These are phyloP conservation scores for Zanthoxylum bungeanum DNA, from an alignment of 345 rosid genomes.

Conservation along the genomic window DNA sequence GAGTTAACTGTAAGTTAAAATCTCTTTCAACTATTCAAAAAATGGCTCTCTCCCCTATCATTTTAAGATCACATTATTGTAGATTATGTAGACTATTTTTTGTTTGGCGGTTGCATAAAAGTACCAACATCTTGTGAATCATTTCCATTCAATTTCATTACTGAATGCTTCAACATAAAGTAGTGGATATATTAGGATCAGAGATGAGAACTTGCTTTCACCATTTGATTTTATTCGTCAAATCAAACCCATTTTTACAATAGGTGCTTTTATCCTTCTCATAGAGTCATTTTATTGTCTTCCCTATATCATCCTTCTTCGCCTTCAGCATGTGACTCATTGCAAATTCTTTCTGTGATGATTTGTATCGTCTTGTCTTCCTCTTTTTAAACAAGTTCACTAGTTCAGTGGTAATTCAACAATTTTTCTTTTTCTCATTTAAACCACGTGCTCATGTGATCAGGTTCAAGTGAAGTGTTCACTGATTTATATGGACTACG, in stretches of 20 bases:
- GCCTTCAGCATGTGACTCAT: background rate
- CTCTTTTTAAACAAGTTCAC: background rate
- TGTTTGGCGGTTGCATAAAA: background rate
- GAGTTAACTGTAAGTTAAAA: conserved; percentile 86
- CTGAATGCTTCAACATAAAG: background rate
- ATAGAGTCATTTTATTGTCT: background rate
- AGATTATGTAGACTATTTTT: background rate
- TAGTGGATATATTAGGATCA: background rate
- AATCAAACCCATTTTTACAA: background rate
- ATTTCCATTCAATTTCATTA: background rate
- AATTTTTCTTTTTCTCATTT: conserved; percentile 6
- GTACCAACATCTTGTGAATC: background rate
- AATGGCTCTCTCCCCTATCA: background rate
- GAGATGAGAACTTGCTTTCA: background rate
- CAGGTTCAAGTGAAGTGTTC: conserved; percentile 94
- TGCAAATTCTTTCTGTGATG: background rate
- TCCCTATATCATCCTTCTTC: background rate
- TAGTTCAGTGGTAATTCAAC: background rate
- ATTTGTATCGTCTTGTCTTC: background rate
- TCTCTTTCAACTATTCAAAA: background rate
- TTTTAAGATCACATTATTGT: background rate
- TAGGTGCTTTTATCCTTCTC: background rate
- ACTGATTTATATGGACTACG: conserved; percentile 78
- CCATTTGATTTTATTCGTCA: background rate
- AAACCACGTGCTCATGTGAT: conserved; percentile 14